Evolutionary conservation across 202 grass and related monocot genomes (phyloP).

Genomic region (Eragrostis tef): DNA sequence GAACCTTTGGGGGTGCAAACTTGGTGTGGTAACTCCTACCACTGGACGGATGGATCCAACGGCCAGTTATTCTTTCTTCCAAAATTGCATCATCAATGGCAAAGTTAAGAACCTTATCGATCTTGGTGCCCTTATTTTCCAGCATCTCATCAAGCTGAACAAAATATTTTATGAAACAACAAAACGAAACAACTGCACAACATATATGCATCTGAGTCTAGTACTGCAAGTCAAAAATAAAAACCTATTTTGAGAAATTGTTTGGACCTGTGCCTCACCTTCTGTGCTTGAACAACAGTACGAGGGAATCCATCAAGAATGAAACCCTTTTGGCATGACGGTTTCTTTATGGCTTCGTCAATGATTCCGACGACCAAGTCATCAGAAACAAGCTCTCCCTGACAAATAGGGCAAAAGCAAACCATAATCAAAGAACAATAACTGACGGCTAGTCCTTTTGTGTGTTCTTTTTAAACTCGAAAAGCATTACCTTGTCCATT

Average conservation of each 20-base stretch:
- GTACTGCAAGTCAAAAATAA: slow-evolving; percentile 35
- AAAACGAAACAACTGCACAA: not conserved
- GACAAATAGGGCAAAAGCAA: not conserved
- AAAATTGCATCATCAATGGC: slow-evolving; percentile 75
- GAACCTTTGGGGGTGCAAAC: slow-evolving; percentile 68
- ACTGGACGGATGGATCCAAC: slow-evolving; percentile 74
- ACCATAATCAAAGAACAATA: not conserved
- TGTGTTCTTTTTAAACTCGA: not conserved
- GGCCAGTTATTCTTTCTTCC: slow-evolving; percentile 85
- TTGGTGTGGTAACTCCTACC: slow-evolving; percentile 82
- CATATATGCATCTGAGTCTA: slow-evolving; percentile 25
- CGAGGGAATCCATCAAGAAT: slow-evolving; percentile 88
- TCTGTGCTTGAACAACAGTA: slow-evolving; percentile 78
- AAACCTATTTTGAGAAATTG: not conserved
- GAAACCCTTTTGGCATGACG: slow-evolving; percentile 92
- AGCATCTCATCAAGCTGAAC: slow-evolving; percentile 87
- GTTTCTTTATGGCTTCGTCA: slow-evolving; percentile 90
- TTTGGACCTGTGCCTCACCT: slow-evolving; percentile 44
- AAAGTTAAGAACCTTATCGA: slow-evolving; percentile 82
- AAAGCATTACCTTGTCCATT: slow-evolving; percentile 65
- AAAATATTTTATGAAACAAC: not conserved
- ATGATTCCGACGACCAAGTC: slow-evolving; percentile 94
- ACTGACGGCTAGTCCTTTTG: not conserved
- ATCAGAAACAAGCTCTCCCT: slow-evolving; percentile 79
- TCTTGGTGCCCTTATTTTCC: slow-evolving; percentile 57